phyloP scores from a whole-genome alignment of 352 stramenopile genomes.

The Phytopythium oedochilum region DNA sequence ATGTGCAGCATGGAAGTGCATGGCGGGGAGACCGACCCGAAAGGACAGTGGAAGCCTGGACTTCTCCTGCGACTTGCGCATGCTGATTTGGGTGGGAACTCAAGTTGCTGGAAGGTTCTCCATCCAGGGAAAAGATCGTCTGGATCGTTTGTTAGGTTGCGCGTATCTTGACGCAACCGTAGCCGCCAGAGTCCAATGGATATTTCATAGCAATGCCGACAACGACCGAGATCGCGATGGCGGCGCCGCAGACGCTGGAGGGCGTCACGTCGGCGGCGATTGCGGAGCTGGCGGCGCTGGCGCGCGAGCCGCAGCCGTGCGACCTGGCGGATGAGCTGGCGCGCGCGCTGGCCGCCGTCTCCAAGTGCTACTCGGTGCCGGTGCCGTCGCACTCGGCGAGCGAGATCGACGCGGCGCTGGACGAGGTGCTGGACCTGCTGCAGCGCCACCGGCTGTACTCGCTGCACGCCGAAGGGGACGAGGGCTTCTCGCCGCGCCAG shows the following conservation, averaged over 20 bases:
- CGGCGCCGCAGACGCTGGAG: slow-evolving; percentile 14
- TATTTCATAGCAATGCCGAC: no score
- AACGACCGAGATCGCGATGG: neutral
- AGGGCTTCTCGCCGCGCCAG: slow-evolving; percentile 20
- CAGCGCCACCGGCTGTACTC: slow-evolving; percentile 37
- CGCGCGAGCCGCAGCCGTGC: slow-evolving; percentile 9
- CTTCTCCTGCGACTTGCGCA: no score
- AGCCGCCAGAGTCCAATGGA: no score
- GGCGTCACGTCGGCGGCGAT: slow-evolving; percentile 18
- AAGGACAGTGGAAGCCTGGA: no score
- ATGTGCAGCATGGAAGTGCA: no score
- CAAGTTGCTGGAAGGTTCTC: no score
- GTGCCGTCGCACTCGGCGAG: slow-evolving; percentile 31
- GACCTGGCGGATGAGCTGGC: slow-evolving; percentile 30
- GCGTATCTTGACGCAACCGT: no score
- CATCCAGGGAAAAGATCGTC: no score
- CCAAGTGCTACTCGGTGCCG: slow-evolving; percentile 40
- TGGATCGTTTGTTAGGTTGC: no score
- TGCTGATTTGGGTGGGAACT: no score
- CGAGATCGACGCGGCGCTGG: slow-evolving; percentile 32
- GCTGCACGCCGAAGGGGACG: neutral
- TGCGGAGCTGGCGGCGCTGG: slow-evolving; percentile 17
- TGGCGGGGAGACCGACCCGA: no score
- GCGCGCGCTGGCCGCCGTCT: slow-evolving; percentile 30
- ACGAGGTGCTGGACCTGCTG: slow-evolving; percentile 30